Evolutionary conservation across 2,329 filamentous ascomycete genomes (phyloP).

Genomic region (Hypoxylon sp.): DNA sequence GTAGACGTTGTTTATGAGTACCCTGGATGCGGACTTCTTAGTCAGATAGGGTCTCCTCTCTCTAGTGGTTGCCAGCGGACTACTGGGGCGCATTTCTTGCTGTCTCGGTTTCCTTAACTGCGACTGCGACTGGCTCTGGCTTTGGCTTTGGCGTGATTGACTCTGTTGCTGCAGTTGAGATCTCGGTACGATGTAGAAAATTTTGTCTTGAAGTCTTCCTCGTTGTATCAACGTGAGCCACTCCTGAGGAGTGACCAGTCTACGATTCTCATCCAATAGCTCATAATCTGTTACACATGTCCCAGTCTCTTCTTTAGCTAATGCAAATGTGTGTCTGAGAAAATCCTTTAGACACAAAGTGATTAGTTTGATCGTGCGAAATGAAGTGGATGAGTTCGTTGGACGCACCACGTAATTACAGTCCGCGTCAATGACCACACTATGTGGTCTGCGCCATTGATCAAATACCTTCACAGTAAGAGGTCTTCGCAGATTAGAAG

Average conservation of each 20-base stretch:
- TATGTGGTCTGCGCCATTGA: slow-evolving; percentile 3
- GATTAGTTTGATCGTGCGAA: neutral
- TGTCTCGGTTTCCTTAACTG: neutral
- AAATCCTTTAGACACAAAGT: slow-evolving; percentile 1
- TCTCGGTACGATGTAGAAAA: slow-evolving; percentile 12
- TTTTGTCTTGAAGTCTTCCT: slow-evolving; percentile 7
- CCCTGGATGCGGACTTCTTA: neutral
- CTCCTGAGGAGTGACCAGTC: slow-evolving; percentile 10
- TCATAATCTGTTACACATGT: slow-evolving; percentile 11
- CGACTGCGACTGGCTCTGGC: slow-evolving; percentile 1
- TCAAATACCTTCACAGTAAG: slow-evolving; percentile 14
- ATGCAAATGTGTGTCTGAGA: slow-evolving; percentile 10
- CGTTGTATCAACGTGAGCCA: slow-evolving; percentile 14
- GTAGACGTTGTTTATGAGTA: neutral
- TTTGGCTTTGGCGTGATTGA: slow-evolving; percentile 4
- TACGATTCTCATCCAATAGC: neutral
- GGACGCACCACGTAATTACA: slow-evolving; percentile 16
- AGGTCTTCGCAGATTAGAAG: slow-evolving; percentile 4
- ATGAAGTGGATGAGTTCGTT: neutral
- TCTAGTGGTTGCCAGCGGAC: neutral
- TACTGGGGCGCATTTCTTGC: neutral
- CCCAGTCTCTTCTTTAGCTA: slow-evolving; percentile 1
- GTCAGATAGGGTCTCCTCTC: neutral
- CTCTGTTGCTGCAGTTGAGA: slow-evolving; percentile 1
- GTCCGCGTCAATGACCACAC: slow-evolving; percentile 9